Evolutionary conservation across 2,329 filamentous ascomycete species (phyloP), one percentile per base, ranked within the genome.

Genomic region (Mycocentrospora acerina): DNA sequence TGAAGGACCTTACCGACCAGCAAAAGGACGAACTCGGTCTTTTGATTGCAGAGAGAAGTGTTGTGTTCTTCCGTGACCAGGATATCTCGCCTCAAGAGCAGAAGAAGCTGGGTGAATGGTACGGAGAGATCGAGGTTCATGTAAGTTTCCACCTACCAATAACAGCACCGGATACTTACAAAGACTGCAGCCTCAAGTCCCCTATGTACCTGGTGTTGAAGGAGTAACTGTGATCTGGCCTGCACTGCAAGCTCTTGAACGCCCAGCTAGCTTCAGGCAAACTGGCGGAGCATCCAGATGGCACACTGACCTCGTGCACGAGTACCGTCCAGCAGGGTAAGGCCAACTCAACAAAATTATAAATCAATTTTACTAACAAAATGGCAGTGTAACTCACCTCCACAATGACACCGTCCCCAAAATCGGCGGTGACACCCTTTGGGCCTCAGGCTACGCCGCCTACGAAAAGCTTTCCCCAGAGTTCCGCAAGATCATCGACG

Each of bases 241-340:
- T 0, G 83, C 77, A 24, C 74, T 88, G 0, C 72, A 76, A 57
- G 82, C 81, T 1, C 82, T 78, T 0, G 84, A 88, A 59, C 61
- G 68, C 1, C 60, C 72, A 2, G 77, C 82, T 4, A 77, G 72
- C 55, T 88, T 87, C 70, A 77, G 85, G 39, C 73, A 80, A 15
- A 83, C 83, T 0, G 83, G 83, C 18, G 83, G 85, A 3, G 80
- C 83, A 1, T 82, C 81, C 0, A 68, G 78, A 32, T 88, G 83
- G 85, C 85, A 87, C 60, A 79, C 78, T 7, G 83, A 88, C 54
- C 75, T 88, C 1, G 83, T 87, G 0, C 83, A 88, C 51, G 84
- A 88, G 60, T 72, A 73, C 24, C 83, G 88, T 40, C 84, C 85
- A 1, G 82, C 85, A 0, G 84, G 83, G 5, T 61, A 46, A 39